Percentiles rank a stretch among this genome's conserved stretches.
phyloP scores from a whole-genome alignment of 441 rosid genomes.

The Erodium texanum region DNA sequence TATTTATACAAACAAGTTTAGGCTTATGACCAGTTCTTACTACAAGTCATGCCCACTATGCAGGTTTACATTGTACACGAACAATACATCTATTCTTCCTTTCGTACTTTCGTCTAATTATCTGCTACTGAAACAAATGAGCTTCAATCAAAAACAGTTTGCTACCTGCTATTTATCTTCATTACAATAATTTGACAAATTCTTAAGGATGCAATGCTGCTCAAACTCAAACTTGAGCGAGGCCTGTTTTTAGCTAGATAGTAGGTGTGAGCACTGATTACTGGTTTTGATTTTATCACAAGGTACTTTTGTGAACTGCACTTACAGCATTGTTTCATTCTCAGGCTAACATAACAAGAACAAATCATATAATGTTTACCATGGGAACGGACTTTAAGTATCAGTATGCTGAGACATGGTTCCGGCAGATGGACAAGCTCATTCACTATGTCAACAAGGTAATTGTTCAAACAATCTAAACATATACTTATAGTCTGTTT shows the following conservation, averaged over 20 bases:
- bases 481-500: constrained; percentile 25
- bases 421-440: constrained; percentile 88
- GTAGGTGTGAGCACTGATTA: neutral
- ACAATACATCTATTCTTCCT: no score
- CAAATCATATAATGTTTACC: constrained; percentile 93
- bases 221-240: neutral
- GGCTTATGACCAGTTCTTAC: neutral
- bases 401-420: constrained; percentile 94
- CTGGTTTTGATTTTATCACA: neutral
- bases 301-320: neutral
- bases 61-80: neutral
- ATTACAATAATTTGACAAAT: no score
- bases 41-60: neutral
- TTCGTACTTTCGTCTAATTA: no score
- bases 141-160: neutral
- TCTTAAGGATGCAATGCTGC: neutral
- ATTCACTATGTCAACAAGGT: constrained; percentile 85
- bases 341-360: constrained; percentile 91
- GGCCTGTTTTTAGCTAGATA: neutral
- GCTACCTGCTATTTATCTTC: neutral
- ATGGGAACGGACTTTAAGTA: constrained; percentile 99
- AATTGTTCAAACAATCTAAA: neutral
- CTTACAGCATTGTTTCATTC: constrained; percentile 7
- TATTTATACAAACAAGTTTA: neutral
- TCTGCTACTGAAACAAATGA: neutral